Evolutionary conservation across 2,329 filamentous ascomycete genomes (phyloP), one percentile per base, ranked within the genome.

Genomic region (Phaeosphaeria sp.): DNA sequence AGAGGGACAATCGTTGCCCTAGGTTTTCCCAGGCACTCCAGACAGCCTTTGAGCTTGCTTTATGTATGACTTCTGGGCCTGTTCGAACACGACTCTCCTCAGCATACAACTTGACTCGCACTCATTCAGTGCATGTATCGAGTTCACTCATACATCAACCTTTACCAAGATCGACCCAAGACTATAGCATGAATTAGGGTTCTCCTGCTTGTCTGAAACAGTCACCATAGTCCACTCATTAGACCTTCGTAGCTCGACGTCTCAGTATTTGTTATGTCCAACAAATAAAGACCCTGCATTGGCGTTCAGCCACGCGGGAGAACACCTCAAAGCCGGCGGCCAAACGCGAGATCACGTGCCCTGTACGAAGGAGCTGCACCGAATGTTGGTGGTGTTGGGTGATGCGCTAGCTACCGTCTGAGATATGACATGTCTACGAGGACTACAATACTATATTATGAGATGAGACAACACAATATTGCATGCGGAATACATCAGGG

Each of bases 291-390:
- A 21, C 15, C 43, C 18, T 46, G 15, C 43, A 46, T 46, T 25
- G 21, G 21, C 43, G 15, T 46, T 24, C 3, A 22, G 24, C 24
- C 15, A 44, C 30, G 11, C 30, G 30, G 30, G 30, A 36, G n/a
- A n/a, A n/a, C n/a, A n/a, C n/a, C n/a, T 30, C 25, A 30, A 13
- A 36, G 30, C 30, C 6, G 20, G 8, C 39, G 46, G 15, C 17
- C 30, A 30, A 39, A 49, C 47, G 25, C 47, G 47, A 13, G n/a
- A n/a, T 49, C 47, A 49, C 47, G 47, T 49, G 47, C 24, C 24
- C 21, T 7, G 21, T 24, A n/a, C n/a, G n/a, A n/a, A n/a, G n/a
- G n/a, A n/a, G n/a, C n/a, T n/a, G n/a, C n/a, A n/a, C n/a, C n/a
- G n/a, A n/a, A n/a, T n/a, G n/a, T n/a, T n/a, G n/a, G n/a, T n/a